Conservation (phyloP, 106 monocot genomes). For the Phalaenopsis aphrodite region DNA sequence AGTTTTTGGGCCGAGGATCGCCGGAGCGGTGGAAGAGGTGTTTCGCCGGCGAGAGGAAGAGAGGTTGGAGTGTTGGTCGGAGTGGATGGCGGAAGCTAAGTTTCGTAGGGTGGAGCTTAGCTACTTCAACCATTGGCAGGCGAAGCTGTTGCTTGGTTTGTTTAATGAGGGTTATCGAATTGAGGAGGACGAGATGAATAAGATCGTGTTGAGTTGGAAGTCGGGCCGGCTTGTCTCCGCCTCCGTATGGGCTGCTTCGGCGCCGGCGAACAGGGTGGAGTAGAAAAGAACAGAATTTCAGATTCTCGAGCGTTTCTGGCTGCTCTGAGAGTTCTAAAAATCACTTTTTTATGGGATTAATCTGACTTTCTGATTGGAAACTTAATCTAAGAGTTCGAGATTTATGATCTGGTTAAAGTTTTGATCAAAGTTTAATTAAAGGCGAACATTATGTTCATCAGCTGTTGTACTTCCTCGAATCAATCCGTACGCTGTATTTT, state of each 20-base stretch:
- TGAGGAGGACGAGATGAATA: conserved; percentile 24
- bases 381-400: too few relatives aligned
- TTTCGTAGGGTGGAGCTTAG: conserved; percentile 19
- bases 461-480: too few relatives aligned
- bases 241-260: conserved; percentile 24
- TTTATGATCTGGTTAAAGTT: too few relatives aligned
- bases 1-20: conserved; percentile 23
- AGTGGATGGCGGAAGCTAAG: conserved; percentile 18
- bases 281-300: too few relatives aligned
- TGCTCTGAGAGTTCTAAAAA: too few relatives aligned
- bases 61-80: conserved; percentile 1
- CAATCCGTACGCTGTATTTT: too few relatives aligned
- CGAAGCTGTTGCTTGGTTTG: conserved; percentile 30
- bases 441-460: too few relatives aligned
- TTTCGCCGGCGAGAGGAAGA: not conserved
- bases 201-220: conserved; percentile 35
- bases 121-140: conserved; percentile 36
- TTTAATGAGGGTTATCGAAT: conserved; percentile 38
- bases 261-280: not conserved
- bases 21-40: conserved; percentile 14
- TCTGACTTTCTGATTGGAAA: too few relatives aligned
- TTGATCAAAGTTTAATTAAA: too few relatives aligned
- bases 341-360: too few relatives aligned
- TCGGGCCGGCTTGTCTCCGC: conserved; percentile 28
- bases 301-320: too few relatives aligned